Evolutionary conservation across 345 rosid genomes (phyloP).

Genomic region (Boechera retrofracta): DNA sequence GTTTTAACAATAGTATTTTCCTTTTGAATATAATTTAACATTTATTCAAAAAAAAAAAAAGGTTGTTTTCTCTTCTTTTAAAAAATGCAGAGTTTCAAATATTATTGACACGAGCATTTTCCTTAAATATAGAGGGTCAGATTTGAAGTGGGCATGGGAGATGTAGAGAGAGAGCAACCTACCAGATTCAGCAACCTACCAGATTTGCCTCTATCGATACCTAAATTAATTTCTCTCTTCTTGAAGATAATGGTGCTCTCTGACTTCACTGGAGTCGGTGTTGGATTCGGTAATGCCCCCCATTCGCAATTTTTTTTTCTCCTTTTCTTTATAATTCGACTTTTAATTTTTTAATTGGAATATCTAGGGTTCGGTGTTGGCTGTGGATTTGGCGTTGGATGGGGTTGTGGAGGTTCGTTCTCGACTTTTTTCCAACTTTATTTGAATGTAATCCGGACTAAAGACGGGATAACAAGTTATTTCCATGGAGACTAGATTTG

Average conservation of each 20-base stretch:
- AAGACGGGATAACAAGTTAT: background rate
- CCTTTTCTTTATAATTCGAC: background rate
- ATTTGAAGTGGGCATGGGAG: background rate
- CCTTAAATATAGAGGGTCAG: too few species aligned
- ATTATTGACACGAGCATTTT: too few species aligned
- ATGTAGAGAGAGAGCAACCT: background rate
- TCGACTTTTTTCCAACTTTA: background rate
- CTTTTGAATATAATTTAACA: too few species aligned
- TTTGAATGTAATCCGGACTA: background rate
- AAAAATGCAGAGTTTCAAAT: too few species aligned
- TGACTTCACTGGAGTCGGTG: constrained; percentile 75
- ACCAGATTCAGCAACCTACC: background rate
- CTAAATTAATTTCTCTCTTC: background rate
- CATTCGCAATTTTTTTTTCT: background rate
- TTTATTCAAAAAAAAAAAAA: too few species aligned
- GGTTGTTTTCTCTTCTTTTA: too few species aligned
- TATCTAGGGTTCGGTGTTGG: constrained; percentile 44
- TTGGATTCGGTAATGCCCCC: constrained; percentile 44
- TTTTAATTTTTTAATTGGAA: background rate
- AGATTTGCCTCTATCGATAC: background rate
- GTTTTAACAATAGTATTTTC: too few species aligned
- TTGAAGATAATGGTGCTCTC: constrained; percentile 64
- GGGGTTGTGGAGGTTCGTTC: constrained; percentile 49
- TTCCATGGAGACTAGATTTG: background rate
- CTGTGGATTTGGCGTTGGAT: constrained; percentile 49